These are phyloP conservation scores for Monosporascus sp. DNA, from an alignment of 2,329 filamentous ascomycete genomes.

Conservation along the genomic window DNA sequence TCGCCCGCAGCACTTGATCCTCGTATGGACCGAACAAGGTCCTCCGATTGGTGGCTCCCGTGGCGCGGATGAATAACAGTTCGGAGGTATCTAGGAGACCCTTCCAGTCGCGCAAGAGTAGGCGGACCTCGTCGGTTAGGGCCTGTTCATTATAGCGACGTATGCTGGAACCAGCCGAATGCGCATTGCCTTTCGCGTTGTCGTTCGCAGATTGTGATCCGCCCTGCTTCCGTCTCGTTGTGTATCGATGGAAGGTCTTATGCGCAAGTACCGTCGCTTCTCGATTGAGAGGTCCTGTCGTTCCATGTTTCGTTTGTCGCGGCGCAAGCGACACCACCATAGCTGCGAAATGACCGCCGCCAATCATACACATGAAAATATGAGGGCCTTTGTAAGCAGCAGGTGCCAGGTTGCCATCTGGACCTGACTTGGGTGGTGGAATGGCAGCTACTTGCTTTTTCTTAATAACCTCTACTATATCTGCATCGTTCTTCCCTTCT, in stretches of 20 bases:
- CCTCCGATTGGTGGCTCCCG: constrained; percentile 77
- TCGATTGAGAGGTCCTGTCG: constrained; percentile 67
- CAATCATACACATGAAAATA: constrained; percentile 97
- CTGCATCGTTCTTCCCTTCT: constrained; percentile 61
- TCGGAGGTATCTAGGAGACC: constrained; percentile 77
- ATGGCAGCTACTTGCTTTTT: constrained; percentile 72
- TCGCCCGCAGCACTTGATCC: constrained; percentile 72
- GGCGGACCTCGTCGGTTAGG: constrained; percentile 80
- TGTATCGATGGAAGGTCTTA: constrained; percentile 97
- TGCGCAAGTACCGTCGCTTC: constrained; percentile 87
- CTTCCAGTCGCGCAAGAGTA: constrained; percentile 80
- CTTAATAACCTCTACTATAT: constrained; percentile 63
- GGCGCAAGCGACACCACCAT: constrained; percentile 91
- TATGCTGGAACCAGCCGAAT: constrained; percentile 86
- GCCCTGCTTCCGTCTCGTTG: constrained; percentile 91
- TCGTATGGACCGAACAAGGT: constrained; percentile 92
- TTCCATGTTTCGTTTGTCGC: constrained; percentile 64
- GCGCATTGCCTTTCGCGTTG: constrained; percentile 85
- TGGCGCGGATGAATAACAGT: constrained; percentile 83
- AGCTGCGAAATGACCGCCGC: constrained; percentile 92
- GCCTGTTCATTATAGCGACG: constrained; percentile 93
- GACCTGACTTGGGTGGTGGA: constrained; percentile 46
- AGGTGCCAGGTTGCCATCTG: constrained; percentile 52
- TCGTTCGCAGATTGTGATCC: constrained; percentile 93
- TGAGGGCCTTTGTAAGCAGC: constrained; percentile 68